Percentiles rank a stretch among this genome's conserved stretches.
phyloP scores from a whole-genome alignment of 2,329 filamentous ascomycete genomes.

The Cercospora sesami region DNA sequence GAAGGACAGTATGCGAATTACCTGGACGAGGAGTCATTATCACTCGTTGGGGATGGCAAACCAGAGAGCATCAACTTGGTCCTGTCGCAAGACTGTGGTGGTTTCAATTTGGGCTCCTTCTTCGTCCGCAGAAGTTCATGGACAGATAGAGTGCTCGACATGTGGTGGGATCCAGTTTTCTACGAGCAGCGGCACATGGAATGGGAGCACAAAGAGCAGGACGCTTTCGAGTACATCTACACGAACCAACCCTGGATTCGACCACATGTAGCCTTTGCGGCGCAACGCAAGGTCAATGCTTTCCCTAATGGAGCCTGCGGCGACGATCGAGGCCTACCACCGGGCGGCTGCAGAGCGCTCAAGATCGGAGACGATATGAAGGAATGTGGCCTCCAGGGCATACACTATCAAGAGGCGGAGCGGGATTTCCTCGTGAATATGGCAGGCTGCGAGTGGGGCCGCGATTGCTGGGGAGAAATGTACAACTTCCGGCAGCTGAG shows the following conservation, averaged over 20 bases:
- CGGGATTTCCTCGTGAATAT: constrained; percentile 96
- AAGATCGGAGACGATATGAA: constrained; percentile 28
- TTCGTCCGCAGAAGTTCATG: constrained; percentile 82
- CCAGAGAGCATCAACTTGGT: constrained; percentile 80
- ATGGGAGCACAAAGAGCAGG: constrained; percentile 99
- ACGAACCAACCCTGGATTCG: constrained; percentile 88
- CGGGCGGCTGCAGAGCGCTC: constrained; percentile 41
- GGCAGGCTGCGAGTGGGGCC: constrained; percentile 95
- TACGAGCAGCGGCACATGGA: constrained; percentile 99
- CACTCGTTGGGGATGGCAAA: constrained; percentile 73
- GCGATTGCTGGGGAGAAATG: constrained; percentile 98
- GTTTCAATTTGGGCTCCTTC: constrained; percentile 96
- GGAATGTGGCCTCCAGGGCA: constrained; percentile 43
- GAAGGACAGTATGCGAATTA: constrained; percentile 56
- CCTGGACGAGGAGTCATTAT: constrained; percentile 73
- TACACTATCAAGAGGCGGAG: constrained; percentile 84
- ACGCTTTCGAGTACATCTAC: constrained; percentile 91
- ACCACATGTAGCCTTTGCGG: constrained; percentile 81
- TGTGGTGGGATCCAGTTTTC: constrained; percentile 97
- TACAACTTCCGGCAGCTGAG: constrained; percentile 91
- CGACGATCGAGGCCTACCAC: constrained; percentile 69
- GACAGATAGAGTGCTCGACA: constrained; percentile 86
- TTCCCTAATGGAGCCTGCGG: constrained; percentile 89
- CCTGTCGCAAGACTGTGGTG: constrained; percentile 87
- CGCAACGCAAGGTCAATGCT: constrained; percentile 89